Conservation (phyloP, 352 stramenopile genomes). For the Phytophthora gonapodyides region DNA sequence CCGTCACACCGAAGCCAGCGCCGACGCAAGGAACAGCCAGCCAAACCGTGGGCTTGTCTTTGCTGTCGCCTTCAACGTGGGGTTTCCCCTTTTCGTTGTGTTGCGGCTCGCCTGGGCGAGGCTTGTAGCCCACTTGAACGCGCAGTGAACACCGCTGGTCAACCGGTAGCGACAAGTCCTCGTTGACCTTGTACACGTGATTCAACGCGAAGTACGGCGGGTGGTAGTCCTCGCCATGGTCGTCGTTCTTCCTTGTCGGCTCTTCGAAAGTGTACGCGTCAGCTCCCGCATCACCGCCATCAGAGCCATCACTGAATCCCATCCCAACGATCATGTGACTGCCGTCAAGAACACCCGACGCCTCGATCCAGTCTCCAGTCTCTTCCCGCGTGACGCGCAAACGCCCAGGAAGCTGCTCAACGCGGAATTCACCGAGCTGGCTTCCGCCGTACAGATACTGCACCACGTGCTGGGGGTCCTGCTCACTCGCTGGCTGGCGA, state of each 20-base stretch:
- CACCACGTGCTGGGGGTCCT: constrained; percentile 22
- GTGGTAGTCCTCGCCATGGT: constrained; percentile 35
- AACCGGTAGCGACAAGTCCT: constrained; percentile 30
- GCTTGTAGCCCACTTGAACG: constrained; percentile 33
- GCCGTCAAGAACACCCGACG: constrained; percentile 49
- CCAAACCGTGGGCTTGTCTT: constrained; percentile 27
- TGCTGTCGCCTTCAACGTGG: constrained; percentile 9
- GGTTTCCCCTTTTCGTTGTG: constrained; percentile 24
- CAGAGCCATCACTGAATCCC: constrained; percentile 27
- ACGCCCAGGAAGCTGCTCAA: constrained; percentile 61
- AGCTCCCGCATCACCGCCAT: constrained; percentile 25
- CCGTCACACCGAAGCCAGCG: constrained; percentile 59
- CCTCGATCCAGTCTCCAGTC: constrained; percentile 74
- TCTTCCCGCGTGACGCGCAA: constrained; percentile 67
- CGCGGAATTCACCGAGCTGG: constrained; percentile 61
- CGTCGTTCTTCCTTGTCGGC: constrained; percentile 12
- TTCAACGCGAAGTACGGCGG: constrained; percentile 44
- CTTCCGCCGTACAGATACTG: constrained; percentile 61
- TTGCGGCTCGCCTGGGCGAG: constrained; percentile 8
- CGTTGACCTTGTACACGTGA: constrained; percentile 49
- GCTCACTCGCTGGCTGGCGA: constrained; percentile 13
- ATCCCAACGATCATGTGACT: constrained; percentile 50
- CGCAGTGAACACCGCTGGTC: constrained; percentile 45
- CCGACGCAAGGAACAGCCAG: constrained; percentile 62
- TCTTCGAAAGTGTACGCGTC: constrained; percentile 40